Base-by-base conservation (phyloP, 2,329 filamentous ascomycete species). In the Penicillium italicum region DNA sequence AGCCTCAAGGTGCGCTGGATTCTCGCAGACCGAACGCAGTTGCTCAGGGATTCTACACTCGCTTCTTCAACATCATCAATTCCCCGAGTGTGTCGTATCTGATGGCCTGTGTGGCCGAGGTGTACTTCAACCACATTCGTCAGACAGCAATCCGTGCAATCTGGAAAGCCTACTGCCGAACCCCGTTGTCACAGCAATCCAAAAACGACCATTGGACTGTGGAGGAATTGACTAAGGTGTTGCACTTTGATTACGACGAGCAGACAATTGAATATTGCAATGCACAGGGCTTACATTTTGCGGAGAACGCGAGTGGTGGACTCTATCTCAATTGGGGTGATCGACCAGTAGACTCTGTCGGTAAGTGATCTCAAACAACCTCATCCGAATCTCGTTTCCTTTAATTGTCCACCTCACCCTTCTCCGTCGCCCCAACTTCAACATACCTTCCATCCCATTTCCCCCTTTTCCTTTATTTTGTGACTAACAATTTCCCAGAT, bases 71-170 rank as follows among this genome's bases (percentile, higher is more conserved):
- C 10, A 63, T 84, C 18, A 69, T 87, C 40, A 74, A 76, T 51
- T 86, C 83, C 1, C 74, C 75, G 4, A 73, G 76, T 31, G 78
- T 84, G 1, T 82, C 84, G 0, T 87, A 86, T 63, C 72, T 86
- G 8, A 83, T 85, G 80, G 84, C 80, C 8, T 87, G 85, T 68
- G 82, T 85, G 24, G 82, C 83, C 1, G 85, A 87, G 62, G 80
- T 85, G 11, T 82, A 82, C 58, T 87, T 87, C 70, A 82, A 81
- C 51, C 72, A 81, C 26, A 73, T 87, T 41, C 81, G 85, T 11
- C 77, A 81, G 48, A 79, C 77, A 24, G 79, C 81, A 6, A 75
- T 87, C 43, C 78, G 81, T 37, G 76, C 77, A 3, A 78, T 85
- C 38, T 82, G 78, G 77, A 78, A 77, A 57, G 79, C 75, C 3